phyloP scores from a whole-genome alignment of 331 rosid genomes.

The Stylosanthes scabra region DNA sequence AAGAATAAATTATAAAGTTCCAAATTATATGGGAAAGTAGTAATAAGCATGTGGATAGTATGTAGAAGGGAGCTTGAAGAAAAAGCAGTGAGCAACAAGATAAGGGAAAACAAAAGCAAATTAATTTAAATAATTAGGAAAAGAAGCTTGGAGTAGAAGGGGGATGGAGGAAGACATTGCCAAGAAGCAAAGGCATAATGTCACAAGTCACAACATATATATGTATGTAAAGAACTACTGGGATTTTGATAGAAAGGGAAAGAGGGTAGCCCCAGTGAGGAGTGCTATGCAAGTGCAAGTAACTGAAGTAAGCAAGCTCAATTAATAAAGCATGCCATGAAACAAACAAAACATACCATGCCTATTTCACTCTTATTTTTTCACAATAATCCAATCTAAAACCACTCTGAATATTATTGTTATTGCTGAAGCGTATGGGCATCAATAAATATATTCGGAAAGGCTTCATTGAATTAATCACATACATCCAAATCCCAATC shows the following conservation, averaged over 20 bases:
- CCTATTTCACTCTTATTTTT: not conserved
- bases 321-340: not conserved
- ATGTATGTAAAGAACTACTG: no score
- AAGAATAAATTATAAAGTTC: not conserved
- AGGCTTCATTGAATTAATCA: not conserved
- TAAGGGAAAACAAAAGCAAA: slow-evolving; percentile 6
- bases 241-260: not conserved
- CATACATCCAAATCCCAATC: not conserved
- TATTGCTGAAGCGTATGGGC: slow-evolving; percentile 1
- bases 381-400: not conserved
- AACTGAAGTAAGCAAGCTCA: not conserved
- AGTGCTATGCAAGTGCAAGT: slow-evolving; percentile 22
- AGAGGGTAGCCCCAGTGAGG: slow-evolving; percentile 28
- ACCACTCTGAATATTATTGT: not conserved
- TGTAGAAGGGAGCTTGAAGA: slow-evolving; percentile 2
- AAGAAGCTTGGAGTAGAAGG: slow-evolving; percentile 23
- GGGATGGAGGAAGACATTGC: slow-evolving; percentile 41
- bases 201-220: slow-evolving; percentile 7
- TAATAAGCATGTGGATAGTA: not conserved
- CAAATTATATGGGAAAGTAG: not conserved
- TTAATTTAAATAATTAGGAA: no score
- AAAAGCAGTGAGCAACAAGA: slow-evolving; percentile 25
- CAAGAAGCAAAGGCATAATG: slow-evolving; percentile 42
- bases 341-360: not conserved
- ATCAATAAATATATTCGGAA: not conserved